phyloP scores from a whole-genome alignment of 345 rosid species.

The Hevea brasiliensis region DNA sequence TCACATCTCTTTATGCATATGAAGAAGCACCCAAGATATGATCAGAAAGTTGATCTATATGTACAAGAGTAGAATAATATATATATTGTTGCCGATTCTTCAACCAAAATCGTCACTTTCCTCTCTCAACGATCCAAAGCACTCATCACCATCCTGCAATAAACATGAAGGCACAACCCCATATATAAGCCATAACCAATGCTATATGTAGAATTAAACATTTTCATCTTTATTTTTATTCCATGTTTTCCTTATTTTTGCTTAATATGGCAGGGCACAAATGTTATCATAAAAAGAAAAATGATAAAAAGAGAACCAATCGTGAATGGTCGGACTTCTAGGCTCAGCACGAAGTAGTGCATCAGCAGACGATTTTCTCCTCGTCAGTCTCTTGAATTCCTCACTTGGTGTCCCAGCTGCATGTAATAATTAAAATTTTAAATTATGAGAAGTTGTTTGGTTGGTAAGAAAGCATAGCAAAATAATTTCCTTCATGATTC shows the following conservation, averaged over 20 bases:
- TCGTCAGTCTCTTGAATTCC: conserved; percentile 41
- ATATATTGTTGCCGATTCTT: conserved; percentile 18
- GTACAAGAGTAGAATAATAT: neutral
- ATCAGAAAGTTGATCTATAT: neutral
- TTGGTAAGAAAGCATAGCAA: no score
- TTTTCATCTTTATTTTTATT: no score
- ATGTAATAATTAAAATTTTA: neutral
- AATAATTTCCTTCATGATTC: no score
- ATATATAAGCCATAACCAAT: no score
- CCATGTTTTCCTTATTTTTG: neutral
- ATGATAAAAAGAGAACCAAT: conserved; percentile 43
- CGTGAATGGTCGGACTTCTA: conserved; percentile 54
- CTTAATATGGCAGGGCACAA: neutral
- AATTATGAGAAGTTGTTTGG: no score
- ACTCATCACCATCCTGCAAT: conserved; percentile 62
- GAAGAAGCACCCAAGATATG: no score
- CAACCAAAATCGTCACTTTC: conserved; percentile 15
- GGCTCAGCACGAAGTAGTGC: conserved; percentile 36
- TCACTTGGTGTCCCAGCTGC: conserved; percentile 67
- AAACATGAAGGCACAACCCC: neutral
- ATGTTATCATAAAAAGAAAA: neutral
- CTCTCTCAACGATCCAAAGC: conserved; percentile 72
- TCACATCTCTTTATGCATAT: no score
- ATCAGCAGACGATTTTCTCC: conserved; percentile 39
- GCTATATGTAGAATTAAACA: no score